phyloP scores from a whole-genome alignment of 176 grass and related monocot genomes.

The Cenchrus fungigraminus region DNA sequence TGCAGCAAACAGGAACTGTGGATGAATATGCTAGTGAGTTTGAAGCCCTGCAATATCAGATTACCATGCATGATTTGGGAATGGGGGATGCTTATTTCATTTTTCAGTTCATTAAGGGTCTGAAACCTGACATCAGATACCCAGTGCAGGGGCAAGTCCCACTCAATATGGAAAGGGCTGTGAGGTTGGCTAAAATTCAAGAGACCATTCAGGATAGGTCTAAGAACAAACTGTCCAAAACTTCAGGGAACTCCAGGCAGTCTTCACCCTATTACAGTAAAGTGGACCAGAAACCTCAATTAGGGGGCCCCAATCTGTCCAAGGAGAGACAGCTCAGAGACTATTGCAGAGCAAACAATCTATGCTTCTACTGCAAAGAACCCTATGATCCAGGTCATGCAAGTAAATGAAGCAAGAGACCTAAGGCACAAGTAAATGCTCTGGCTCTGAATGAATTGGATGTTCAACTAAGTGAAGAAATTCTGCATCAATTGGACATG shows the following conservation, averaged over 20 bases:
- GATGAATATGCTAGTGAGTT: no score
- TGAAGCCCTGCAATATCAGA: background rate
- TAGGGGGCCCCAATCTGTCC: no score
- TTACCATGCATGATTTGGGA: background rate
- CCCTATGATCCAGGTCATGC: background rate
- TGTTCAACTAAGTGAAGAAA: accelerated
- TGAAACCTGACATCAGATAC: background rate
- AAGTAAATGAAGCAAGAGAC: background rate
- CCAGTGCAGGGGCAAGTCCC: background rate
- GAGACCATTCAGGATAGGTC: no score
- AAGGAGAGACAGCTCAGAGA: background rate
- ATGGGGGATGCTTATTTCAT: background rate
- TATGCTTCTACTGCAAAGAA: background rate
- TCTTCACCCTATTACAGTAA: no score
- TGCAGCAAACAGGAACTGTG: no score
- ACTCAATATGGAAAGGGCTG: accelerated
- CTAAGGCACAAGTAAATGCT: accelerated
- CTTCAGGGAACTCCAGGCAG: no score
- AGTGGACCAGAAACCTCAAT: no score
- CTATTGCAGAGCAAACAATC: background rate
- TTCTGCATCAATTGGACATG: background rate
- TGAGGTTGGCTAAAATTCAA: background rate
- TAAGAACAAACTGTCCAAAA: no score
- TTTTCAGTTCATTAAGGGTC: accelerated
- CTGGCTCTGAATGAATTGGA: background rate